Conservation (phyloP, 2,329 filamentous ascomycete species). For the Pseudogymnoascus sp. region DNA sequence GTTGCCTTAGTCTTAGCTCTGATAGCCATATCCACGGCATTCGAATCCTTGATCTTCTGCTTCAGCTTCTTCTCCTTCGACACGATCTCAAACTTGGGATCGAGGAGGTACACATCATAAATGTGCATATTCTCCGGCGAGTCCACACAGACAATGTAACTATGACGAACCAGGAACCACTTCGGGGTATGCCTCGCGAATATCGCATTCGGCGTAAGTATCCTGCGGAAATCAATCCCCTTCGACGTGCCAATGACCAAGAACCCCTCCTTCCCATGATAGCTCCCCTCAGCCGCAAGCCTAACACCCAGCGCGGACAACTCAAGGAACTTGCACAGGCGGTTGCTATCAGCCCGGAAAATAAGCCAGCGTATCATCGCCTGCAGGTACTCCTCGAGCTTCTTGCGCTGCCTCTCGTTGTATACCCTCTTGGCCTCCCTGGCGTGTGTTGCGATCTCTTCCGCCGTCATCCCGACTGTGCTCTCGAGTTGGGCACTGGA, state of each 20-base stretch:
- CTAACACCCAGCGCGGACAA: slow-evolving; percentile 89
- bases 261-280: slow-evolving; percentile 95
- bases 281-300: slow-evolving; percentile 88
- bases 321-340: slow-evolving; percentile 91
- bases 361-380: slow-evolving; percentile 96
- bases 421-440: slow-evolving; percentile 40
- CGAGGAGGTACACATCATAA: slow-evolving; percentile 96
- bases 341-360: slow-evolving; percentile 90
- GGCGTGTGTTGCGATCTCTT: slow-evolving; percentile 17
- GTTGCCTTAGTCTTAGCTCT: slow-evolving; percentile 30
- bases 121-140: slow-evolving; percentile 98
- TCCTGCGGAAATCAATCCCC: slow-evolving; percentile 75
- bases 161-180: slow-evolving; percentile 97
- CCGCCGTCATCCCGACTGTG: slow-evolving; percentile 23
- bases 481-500: slow-evolving; percentile 38
- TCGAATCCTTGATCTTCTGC: slow-evolving; percentile 51
- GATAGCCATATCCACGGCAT: slow-evolving; percentile 55
- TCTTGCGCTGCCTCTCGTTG: slow-evolving; percentile 73
- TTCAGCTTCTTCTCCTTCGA: slow-evolving; percentile 57
- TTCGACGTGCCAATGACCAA: slow-evolving; percentile 88
- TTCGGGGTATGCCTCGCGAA: slow-evolving; percentile 81
- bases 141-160: slow-evolving; percentile 96
- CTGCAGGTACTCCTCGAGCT: slow-evolving; percentile 82
- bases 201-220: slow-evolving; percentile 69
- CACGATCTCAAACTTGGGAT: slow-evolving; percentile 76